A percentile compares a stretch with the other conserved stretches of the same genome.
Conservation (phyloP, 352 stramenopile species). For the Phytophthora meadii region DNA sequence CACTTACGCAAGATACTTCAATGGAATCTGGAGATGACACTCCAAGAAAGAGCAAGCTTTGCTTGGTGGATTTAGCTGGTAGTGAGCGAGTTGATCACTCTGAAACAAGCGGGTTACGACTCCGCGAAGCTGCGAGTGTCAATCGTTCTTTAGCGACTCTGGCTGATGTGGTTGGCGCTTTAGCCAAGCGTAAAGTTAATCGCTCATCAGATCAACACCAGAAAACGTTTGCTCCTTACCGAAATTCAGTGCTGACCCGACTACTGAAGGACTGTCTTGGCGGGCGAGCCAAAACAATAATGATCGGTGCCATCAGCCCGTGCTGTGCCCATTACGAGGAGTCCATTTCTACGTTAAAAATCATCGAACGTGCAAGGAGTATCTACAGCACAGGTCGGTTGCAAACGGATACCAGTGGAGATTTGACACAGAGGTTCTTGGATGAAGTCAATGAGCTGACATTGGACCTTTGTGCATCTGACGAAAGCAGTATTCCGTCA, state of each 20-base stretch:
- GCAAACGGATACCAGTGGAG: slow-evolving; percentile 42
- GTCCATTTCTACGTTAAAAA: slow-evolving; percentile 86
- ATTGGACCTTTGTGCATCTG: slow-evolving; percentile 33
- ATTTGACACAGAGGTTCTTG: slow-evolving; percentile 43
- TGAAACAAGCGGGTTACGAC: slow-evolving; percentile 47
- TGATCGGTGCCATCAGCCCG: slow-evolving; percentile 89
- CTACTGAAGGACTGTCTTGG: slow-evolving; percentile 84
- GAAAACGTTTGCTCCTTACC: slow-evolving; percentile 81
- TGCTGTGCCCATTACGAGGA: slow-evolving; percentile 89
- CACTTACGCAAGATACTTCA: slow-evolving; percentile 46
- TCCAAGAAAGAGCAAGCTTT: slow-evolving; percentile 69
- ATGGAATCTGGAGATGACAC: not conserved
- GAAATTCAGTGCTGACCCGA: slow-evolving; percentile 89
- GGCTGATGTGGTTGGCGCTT: slow-evolving; percentile 82
- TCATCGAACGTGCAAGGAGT: slow-evolving; percentile 74
- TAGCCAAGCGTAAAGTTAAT: slow-evolving; percentile 47
- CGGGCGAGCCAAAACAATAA: slow-evolving; percentile 83
- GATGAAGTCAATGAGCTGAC: slow-evolving; percentile 56
- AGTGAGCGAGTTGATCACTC: slow-evolving; percentile 70
- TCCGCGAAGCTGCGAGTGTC: slow-evolving; percentile 81
- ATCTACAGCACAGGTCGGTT: slow-evolving; percentile 50
- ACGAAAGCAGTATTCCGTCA: slow-evolving; percentile 3
- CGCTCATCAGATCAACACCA: slow-evolving; percentile 20
- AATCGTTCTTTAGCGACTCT: slow-evolving; percentile 88
- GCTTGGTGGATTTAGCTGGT: slow-evolving; percentile 74